Percentiles rank a stretch among this genome's conserved stretches.
phyloP scores from a whole-genome alignment of 345 rosid genomes.

The Iberis pinnata region DNA sequence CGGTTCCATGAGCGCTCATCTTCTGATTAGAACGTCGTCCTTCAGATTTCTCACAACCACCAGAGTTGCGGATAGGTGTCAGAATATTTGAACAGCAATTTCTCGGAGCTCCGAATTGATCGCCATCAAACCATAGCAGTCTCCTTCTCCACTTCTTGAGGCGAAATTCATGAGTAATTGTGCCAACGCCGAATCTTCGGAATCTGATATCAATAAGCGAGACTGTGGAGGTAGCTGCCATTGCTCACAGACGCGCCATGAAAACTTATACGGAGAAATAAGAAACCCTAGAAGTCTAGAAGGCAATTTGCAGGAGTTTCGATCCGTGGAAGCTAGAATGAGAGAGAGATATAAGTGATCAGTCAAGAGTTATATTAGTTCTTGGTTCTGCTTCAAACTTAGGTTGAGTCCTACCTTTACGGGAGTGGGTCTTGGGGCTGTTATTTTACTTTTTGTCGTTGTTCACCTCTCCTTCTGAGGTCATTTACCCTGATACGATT shows the following conservation, averaged over 20 bases:
- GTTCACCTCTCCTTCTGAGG: no score
- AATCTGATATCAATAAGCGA: slow-evolving; percentile 55
- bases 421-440: no score
- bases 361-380: no score
- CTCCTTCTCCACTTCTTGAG: slow-evolving; percentile 34
- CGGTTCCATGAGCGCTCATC: slow-evolving; percentile 44
- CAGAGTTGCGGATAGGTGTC: slow-evolving; percentile 53
- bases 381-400: no score
- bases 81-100: slow-evolving; percentile 53
- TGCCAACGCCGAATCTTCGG: slow-evolving; percentile 15
- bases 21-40: slow-evolving; percentile 51
- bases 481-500: no score
- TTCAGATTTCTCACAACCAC: slow-evolving; percentile 50
- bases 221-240: slow-evolving; percentile 60
- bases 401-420: no score
- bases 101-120: slow-evolving; percentile 26
- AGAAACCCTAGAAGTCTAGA: slow-evolving; percentile 25
- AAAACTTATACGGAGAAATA: not conserved
- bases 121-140: slow-evolving; percentile 20
- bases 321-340: no score
- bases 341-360: no score
- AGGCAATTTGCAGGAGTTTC: no score
- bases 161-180: slow-evolving; percentile 25
- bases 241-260: slow-evolving; percentile 46
- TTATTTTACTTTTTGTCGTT: no score